A percentile compares a stretch with the other conserved stretches of the same genome.
Conservation (phyloP, 192 early-diverging fungal species). For the Gamsiella multidivaricata region DNA sequence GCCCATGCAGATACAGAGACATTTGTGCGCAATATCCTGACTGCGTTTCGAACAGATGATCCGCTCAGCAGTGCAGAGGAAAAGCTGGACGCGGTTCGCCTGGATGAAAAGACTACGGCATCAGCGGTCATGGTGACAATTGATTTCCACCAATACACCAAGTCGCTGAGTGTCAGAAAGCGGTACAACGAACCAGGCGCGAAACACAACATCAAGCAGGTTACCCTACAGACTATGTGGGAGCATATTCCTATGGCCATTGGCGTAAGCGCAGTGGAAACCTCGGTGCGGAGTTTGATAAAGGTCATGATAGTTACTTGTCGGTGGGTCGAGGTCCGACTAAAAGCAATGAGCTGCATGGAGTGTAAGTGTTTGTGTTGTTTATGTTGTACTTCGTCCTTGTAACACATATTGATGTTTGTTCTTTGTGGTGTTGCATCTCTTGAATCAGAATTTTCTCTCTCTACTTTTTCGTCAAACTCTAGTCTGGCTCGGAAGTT, state of each 20-base stretch:
- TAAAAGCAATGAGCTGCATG: constrained; percentile 43
- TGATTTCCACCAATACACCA: constrained; percentile 36
- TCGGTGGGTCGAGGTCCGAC: constrained; percentile 47
- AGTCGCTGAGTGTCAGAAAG: constrained; percentile 15
- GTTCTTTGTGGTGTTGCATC: background rate
- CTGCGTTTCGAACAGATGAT: constrained; percentile 34
- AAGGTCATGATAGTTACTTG: constrained; percentile 51
- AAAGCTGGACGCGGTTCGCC: constrained; percentile 36
- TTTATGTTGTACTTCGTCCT: too few species aligned
- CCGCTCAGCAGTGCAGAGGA: constrained; percentile 1
- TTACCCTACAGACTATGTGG: constrained; percentile 35
- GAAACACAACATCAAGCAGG: constrained; percentile 32
- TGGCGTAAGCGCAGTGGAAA: constrained; percentile 27
- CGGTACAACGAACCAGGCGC: constrained; percentile 28
- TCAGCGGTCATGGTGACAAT: constrained; percentile 41
- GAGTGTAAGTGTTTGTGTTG: constrained; percentile 22
- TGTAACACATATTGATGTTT: background rate
- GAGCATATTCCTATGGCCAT: constrained; percentile 21
- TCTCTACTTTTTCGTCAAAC: background rate
- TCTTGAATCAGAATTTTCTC: background rate
- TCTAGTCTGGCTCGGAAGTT: constrained; percentile 47
- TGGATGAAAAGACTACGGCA: constrained; percentile 34
- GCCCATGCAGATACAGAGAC: constrained; percentile 26
- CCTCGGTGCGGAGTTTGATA: constrained; percentile 32
- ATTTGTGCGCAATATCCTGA: constrained; percentile 43